phyloP scores from a whole-genome alignment of 371 early-diverging fungal genomes.

The Smittium mucronatum region DNA sequence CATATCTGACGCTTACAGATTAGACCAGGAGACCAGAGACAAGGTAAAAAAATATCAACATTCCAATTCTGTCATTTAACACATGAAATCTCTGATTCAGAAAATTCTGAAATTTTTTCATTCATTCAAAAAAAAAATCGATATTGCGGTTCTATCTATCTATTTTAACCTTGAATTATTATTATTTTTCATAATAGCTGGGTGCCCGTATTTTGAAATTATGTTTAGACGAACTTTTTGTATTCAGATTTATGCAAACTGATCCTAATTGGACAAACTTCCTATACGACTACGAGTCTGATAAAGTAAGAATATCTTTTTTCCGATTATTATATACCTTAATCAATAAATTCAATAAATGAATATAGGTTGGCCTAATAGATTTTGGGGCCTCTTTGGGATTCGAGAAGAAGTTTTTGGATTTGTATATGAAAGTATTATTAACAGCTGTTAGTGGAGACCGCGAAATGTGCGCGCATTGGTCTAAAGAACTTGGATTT shows the following conservation, averaged over 20 bases:
- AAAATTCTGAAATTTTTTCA: too few species aligned
- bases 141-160: too few species aligned
- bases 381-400: slow-evolving; percentile 93
- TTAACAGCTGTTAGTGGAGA: slow-evolving; percentile 59
- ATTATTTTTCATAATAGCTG: slow-evolving; percentile 24
- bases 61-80: too few species aligned
- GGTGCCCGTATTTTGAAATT: slow-evolving; percentile 54
- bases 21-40: slow-evolving; percentile 55
- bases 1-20: slow-evolving; percentile 44
- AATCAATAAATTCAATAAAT: slow-evolving; percentile 4
- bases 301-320: slow-evolving; percentile 36
- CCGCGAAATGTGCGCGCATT: slow-evolving; percentile 55
- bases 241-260: slow-evolving; percentile 92
- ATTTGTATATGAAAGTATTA: slow-evolving; percentile 61
- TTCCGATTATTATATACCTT: slow-evolving; percentile 11
- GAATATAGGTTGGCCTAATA: slow-evolving; percentile 49
- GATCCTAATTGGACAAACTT: slow-evolving; percentile 98
- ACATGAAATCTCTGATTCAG: too few species aligned
- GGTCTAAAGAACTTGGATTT: slow-evolving; percentile 73
- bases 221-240: slow-evolving; percentile 80
- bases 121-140: too few species aligned
- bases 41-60: too few species aligned
- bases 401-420: slow-evolving; percentile 58
- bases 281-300: slow-evolving; percentile 54
- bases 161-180: too few species aligned